A percentile compares a stretch with the other conserved stretches of the same genome.
phyloP scores from a whole-genome alignment of 495 filamentous ascomycete species.

The Daldinia vernicosa region DNA sequence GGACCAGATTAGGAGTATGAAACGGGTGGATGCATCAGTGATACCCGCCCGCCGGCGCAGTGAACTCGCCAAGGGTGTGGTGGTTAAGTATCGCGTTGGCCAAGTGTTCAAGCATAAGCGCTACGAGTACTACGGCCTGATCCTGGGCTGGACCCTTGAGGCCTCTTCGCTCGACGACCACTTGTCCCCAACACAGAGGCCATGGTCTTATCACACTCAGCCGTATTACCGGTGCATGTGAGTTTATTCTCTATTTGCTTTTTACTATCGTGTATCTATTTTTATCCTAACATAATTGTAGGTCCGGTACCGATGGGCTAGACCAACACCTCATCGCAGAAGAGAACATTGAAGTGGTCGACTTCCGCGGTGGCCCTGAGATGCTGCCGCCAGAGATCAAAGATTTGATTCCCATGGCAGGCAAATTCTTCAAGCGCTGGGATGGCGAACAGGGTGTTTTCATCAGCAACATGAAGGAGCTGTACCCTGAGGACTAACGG shows the following conservation, averaged over 20 bases:
- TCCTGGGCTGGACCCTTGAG: conserved; percentile 83
- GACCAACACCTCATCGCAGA: conserved; percentile 80
- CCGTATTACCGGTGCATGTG: conserved; percentile 49
- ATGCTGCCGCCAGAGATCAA: conserved; percentile 45
- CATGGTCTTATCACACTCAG: conserved; percentile 37
- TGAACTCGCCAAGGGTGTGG: conserved; percentile 41
- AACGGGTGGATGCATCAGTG: conserved; percentile 31
- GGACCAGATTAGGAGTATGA: conserved; percentile 46
- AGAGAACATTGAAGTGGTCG: conserved; percentile 79
- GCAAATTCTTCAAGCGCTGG: conserved; percentile 90
- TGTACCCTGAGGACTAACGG: conserved; percentile 82
- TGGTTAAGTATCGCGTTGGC: conserved; percentile 71
- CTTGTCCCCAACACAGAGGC: conserved; percentile 20
- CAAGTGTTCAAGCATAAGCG: conserved; percentile 84
- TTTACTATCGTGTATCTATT: conserved; percentile 9
- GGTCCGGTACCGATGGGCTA: conserved; percentile 68
- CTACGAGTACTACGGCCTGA: conserved; percentile 80
- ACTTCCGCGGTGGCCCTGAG: conserved; percentile 54
- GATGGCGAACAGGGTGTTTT: conserved; percentile 71
- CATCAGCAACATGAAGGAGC: conserved; percentile 84
- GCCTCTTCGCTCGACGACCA: conserved; percentile 42
- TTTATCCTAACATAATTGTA: conserved; percentile 43
- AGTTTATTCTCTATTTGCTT: conserved; percentile 40
- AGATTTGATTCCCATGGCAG: conserved; percentile 73
- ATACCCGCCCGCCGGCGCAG: conserved; percentile 40